phyloP scores from a whole-genome alignment of 495 filamentous ascomycete genomes.

The Penicillium canescens region DNA sequence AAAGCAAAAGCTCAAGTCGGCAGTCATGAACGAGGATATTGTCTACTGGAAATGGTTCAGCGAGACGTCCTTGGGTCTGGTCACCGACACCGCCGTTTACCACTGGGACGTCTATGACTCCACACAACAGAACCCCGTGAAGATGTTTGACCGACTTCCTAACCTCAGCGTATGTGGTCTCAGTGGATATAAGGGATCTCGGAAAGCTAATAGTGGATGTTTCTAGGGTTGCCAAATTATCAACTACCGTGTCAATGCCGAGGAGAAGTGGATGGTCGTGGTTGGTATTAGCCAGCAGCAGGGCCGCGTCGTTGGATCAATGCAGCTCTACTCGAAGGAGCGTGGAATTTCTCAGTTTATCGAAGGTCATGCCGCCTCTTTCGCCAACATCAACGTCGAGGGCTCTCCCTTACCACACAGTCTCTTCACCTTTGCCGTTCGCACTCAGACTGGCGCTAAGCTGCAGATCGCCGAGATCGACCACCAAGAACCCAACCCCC shows the following conservation, averaged over 20 bases:
- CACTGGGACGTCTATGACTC: constrained; percentile 96
- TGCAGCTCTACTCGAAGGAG: constrained; percentile 96
- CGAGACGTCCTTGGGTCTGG: constrained; percentile 78
- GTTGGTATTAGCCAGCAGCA: constrained; percentile 93
- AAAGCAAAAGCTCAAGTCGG: constrained; percentile 92
- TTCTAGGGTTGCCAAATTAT: constrained; percentile 92
- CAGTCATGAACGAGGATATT: constrained; percentile 94
- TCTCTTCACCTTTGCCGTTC: constrained; percentile 94
- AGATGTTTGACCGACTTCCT: constrained; percentile 88
- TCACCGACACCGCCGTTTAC: constrained; percentile 87
- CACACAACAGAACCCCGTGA: constrained; percentile 73
- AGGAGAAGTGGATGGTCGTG: constrained; percentile 97
- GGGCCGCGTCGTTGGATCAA: constrained; percentile 89
- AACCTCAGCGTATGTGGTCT: constrained; percentile 73
- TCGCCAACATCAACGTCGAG: constrained; percentile 85
- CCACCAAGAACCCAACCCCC: constrained; percentile 80
- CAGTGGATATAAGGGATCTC: not conserved
- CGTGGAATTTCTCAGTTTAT: constrained; percentile 97
- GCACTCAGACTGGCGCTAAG: constrained; percentile 84
- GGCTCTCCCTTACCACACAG: constrained; percentile 88
- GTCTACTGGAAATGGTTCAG: constrained; percentile 99
- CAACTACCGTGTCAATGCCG: constrained; percentile 95
- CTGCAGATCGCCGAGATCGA: constrained; percentile 98
- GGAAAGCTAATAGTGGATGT: constrained; percentile 18
- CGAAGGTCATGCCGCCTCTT: constrained; percentile 95